Evolutionary conservation across 2,329 filamentous ascomycete genomes (phyloP).

Genomic region (Aspergillus piperis): DNA sequence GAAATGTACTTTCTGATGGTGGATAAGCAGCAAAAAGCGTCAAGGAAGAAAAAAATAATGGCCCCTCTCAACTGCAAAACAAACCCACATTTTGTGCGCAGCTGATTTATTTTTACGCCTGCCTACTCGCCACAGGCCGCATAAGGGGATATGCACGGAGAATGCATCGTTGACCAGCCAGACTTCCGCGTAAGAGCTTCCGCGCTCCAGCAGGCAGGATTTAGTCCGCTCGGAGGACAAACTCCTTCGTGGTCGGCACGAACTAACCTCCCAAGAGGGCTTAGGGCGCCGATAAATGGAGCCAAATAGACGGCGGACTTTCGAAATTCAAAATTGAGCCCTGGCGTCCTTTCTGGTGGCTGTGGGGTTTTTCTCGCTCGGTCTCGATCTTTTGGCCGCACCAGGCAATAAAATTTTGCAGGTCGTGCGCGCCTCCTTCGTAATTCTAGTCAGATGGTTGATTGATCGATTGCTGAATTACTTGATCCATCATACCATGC

Average conservation of each 20-base stretch:
- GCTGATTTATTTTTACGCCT: conserved; percentile 1
- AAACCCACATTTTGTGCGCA: not conserved
- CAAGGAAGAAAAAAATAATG: not conserved
- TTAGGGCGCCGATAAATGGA: conserved; percentile 3
- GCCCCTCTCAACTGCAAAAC: not conserved
- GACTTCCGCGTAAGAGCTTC: conserved; percentile 17
- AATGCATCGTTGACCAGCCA: conserved; percentile 12
- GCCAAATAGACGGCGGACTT: not conserved
- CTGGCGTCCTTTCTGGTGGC: conserved; percentile 6
- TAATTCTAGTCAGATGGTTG: not conserved
- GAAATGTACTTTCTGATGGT: not conserved
- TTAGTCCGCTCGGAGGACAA: conserved; percentile 10
- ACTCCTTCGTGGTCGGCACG: conserved; percentile 5
- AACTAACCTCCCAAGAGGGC: conserved; percentile 3
- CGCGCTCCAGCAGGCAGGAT: conserved; percentile 19
- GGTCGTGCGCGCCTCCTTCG: not conserved
- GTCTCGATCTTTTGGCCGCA: conserved; percentile 6
- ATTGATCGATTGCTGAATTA: not conserved
- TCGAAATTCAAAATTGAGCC: conserved; percentile 11
- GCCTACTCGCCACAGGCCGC: conserved; percentile 1
- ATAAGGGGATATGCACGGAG: conserved; percentile 4
- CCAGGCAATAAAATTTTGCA: not conserved
- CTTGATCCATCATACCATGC: not conserved
- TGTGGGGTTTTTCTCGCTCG: not conserved
- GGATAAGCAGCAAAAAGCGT: not conserved